Evolutionary conservation across 192 early-diverging fungal species (phyloP), one percentile per base, ranked within the genome.

Genomic region (Podila epicladia): DNA sequence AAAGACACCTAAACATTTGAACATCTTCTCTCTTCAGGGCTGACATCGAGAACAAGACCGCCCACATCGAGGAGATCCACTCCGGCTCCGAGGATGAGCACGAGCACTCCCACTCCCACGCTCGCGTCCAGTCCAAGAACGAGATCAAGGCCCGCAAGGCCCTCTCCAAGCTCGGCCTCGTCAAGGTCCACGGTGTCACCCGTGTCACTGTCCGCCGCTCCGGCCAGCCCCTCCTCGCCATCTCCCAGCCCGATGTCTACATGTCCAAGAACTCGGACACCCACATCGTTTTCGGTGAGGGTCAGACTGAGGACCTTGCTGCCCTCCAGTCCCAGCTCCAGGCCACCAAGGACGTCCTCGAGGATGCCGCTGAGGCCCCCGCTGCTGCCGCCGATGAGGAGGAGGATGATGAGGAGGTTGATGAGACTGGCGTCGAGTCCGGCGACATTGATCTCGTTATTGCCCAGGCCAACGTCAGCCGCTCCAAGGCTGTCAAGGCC

Each of bases 61-160:
- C 77, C 61, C 45, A 65, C 71, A 80, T 80, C 71, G 77, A 80
- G 77, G 77, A 80, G 77, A 80, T 80, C 73, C 65, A 63, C 65
- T 61, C 61, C 37, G 69, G 49, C 50, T 26, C 58, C 45, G 77
- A 72, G 49, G 67, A 69, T 49, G 75, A 79, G 62, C 33, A 58
- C 61, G 75, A 79, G 75, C 59, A 79, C 64, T 20, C 19, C 22
- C 41, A 62, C 50, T 58, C 77, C 57, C 72, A 71, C 29, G 63
- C 77, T 66, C 69, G 77, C 41, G 67, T 79, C 62, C 93, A 94
- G 86, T 91, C 88, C 86, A 93, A 93, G 67, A 89, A 90, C 71
- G 97, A 99, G 89, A 93, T 92, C 88, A 98, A 99, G 94, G 97
- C 97, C 61, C 92, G 98, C 83, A 98, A 99, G 93, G 96, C 95